phyloP scores from a whole-genome alignment of 306 rosid genomes.

The Cucurbita ficifolia region DNA sequence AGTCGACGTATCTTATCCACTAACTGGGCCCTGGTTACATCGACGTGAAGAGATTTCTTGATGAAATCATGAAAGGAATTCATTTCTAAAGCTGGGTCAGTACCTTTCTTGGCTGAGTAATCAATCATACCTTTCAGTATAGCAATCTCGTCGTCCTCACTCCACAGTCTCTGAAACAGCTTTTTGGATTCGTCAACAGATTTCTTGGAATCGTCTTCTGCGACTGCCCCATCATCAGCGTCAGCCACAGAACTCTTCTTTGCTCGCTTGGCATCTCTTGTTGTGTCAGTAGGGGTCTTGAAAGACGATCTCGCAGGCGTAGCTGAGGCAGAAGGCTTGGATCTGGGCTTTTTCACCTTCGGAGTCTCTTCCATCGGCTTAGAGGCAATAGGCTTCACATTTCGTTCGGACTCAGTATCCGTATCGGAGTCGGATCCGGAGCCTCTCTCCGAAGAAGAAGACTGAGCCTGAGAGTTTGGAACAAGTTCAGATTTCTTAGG shows the following conservation, averaged over 20 bases:
- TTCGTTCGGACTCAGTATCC: constrained; percentile 10
- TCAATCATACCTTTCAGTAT: constrained; percentile 35
- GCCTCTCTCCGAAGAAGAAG: constrained; percentile 28
- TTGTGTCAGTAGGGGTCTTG: constrained; percentile 21
- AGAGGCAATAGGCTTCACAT: constrained; percentile 28
- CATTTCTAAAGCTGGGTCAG: constrained; percentile 15
- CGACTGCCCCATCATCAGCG: background rate
- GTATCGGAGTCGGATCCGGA: constrained; percentile 28
- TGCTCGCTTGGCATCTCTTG: constrained; percentile 17
- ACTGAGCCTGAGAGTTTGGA: constrained; percentile 2
- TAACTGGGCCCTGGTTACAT: constrained; percentile 24
- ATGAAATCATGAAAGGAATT: constrained; percentile 30
- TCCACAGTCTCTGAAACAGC: constrained; percentile 39
- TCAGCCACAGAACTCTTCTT: constrained; percentile 25
- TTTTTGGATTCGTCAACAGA: constrained; percentile 26
- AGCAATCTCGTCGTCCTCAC: constrained; percentile 36
- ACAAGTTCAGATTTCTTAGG: constrained; percentile 18
- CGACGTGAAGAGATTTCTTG: constrained; percentile 26
- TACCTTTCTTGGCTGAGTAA: constrained; percentile 14
- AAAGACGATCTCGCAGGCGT: constrained; percentile 13
- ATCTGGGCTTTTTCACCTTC: constrained; percentile 23
- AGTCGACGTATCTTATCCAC: constrained; percentile 36
- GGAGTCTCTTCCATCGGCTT: constrained; percentile 41
- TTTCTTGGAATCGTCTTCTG: constrained; percentile 27
- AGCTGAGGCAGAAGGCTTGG: constrained; percentile 14